Percentiles rank a stretch among this genome's conserved stretches.
Conservation (phyloP, 331 rosid genomes). For the Cydonia oblonga region DNA sequence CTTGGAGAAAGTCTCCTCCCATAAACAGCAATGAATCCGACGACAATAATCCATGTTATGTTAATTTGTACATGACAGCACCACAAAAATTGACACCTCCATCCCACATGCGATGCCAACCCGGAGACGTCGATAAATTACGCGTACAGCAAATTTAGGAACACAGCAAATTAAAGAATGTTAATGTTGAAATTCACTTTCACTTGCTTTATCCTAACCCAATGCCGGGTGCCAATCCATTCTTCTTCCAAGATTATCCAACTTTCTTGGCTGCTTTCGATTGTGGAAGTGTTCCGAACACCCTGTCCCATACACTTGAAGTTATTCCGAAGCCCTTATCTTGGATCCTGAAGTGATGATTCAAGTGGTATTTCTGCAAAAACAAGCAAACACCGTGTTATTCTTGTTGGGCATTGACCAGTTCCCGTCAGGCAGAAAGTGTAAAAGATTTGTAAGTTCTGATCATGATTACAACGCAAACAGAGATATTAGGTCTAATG, state of each 20-base stretch:
- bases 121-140: background rate
- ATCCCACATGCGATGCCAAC: background rate
- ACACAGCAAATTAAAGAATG: conserved; percentile 1
- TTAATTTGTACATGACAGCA: conserved; percentile 1
- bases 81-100: conserved; percentile 1
- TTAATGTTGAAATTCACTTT: conserved; percentile 12
- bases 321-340: conserved; percentile 85
- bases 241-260: background rate
- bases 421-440: background rate
- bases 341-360: conserved; percentile 85
- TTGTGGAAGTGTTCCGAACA: conserved; percentile 75
- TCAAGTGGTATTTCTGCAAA: conserved; percentile 77
- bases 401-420: background rate
- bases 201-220: conserved; percentile 32
- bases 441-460: background rate
- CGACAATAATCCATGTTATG: background rate
- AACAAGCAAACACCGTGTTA: background rate
- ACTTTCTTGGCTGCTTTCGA: conserved; percentile 39
- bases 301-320: conserved; percentile 77
- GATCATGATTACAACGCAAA: background rate
- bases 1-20: background rate
- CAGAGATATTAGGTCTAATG: background rate
- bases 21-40: background rate
- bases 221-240: too few species aligned
- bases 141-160: background rate